Base-by-base conservation (phyloP, 1,139 yeast species). In the Suhomyces coccinellae region DNA sequence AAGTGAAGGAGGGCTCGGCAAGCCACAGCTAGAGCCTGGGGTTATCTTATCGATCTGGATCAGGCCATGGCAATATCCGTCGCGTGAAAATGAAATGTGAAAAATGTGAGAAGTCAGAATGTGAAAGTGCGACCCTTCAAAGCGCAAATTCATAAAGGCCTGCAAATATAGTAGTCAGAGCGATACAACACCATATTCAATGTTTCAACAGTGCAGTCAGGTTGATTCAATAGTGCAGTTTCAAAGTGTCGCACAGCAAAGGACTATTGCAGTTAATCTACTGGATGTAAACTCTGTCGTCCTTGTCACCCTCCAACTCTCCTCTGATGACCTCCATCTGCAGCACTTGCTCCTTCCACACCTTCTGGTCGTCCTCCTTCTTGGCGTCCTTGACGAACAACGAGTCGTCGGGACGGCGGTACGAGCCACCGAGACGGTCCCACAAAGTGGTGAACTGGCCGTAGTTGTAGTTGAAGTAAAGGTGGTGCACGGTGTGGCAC, bases 371-470 rank as follows among this genome's bases (percentile, higher is more conserved):
- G 20, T 61, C 65, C 33, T 57, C 63, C 38, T 30, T 39, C 63
- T 80, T 80, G 51, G 73, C 66, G 27, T 77, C 69, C 61, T 79
- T 84, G 58, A 82, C 88, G 64, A 90, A 95, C 55, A 91, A 75
- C 53, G 88, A 87, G 60, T 78, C 82, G 62, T 93, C 98, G 6
- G 99, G 99, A 56, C 83, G 80, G 69, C 98, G 85, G 71, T 93
- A 91, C 33, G 96, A 83, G 37, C 90, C 86, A 45, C 99, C 98
- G 45, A 93, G 71, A 69, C 99, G 84, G 65, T 93, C 99, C 98
- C 98, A 93, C 54, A 93, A 74, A 6, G 99, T 93, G 43, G 98
- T 91, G 73, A 93, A 93, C 71, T 93, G 99, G 31, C 99, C 99
- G 62, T 91, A 93, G 73, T 93, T 93, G 73, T 93, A 93, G 75